Evolutionary conservation across 2,329 filamentous ascomycete genomes (phyloP).

Genomic region (Calonectria crousiana): DNA sequence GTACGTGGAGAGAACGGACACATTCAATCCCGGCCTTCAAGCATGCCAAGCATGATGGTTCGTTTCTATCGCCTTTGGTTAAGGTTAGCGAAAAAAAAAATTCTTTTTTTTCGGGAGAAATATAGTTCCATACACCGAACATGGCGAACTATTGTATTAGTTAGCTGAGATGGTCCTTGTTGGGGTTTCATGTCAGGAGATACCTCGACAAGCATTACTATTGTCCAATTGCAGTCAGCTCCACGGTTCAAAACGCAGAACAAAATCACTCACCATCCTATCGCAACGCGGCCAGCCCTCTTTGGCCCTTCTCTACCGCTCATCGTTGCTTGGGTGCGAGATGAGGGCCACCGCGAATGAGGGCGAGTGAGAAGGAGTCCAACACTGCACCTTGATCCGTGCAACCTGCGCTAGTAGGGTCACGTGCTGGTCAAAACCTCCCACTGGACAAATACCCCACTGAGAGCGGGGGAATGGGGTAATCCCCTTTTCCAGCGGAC

Average conservation of each 20-base stretch:
- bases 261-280: constrained; percentile 24
- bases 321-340: constrained; percentile 15
- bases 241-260: not conserved
- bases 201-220: constrained; percentile 31
- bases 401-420: not conserved
- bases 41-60: constrained; percentile 29
- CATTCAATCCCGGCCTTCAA: constrained; percentile 31
- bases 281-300: constrained; percentile 27
- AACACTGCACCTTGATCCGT: not conserved
- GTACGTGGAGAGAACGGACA: constrained; percentile 31
- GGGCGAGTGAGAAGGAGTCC: not conserved
- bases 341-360: constrained; percentile 1
- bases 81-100: not conserved
- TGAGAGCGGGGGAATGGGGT: constrained; percentile 1
- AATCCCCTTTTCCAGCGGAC: not conserved
- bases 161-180: not conserved
- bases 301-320: constrained; percentile 22
- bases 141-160: constrained; percentile 24
- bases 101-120: not conserved
- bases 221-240: constrained; percentile 5
- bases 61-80: constrained; percentile 27
- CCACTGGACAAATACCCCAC: not conserved
- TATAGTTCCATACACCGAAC: constrained; percentile 19
- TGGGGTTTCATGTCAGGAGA: not conserved
- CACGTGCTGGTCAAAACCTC: constrained; percentile 5